These are phyloP conservation scores for Phanerochaete sordida DNA, from an alignment of 768 basidiomycete genomes.

Conservation along the genomic window DNA sequence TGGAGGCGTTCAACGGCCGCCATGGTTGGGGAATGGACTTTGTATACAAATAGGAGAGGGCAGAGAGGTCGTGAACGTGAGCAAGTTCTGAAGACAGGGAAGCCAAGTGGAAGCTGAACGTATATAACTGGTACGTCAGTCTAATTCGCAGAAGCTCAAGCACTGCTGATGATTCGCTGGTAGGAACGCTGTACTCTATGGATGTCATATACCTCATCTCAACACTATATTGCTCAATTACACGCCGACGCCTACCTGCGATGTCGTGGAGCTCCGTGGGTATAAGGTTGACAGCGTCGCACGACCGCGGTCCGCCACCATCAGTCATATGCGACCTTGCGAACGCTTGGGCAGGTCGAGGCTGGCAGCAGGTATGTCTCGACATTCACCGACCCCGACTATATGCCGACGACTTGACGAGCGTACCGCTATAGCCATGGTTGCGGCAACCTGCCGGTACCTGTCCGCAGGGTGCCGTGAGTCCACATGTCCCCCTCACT, in stretches of 20 bases:
- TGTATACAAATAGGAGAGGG: conserved; percentile 51
- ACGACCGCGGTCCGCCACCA: background rate
- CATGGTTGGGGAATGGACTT: conserved; percentile 51
- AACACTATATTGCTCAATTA: background rate
- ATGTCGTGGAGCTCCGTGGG: background rate
- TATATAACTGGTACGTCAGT: background rate
- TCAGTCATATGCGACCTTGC: background rate
- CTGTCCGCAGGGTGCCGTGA: no score
- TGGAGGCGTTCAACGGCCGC: conserved; percentile 15
- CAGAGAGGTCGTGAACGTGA: conserved; percentile 42
- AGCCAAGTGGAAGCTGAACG: background rate
- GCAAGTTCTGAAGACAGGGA: conserved; percentile 32
- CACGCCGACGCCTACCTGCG: background rate
- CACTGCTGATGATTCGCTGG: background rate
- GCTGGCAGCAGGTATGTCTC: no score
- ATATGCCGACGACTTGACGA: background rate
- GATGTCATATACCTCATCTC: background rate
- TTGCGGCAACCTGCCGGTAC: no score
- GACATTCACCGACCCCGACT: background rate
- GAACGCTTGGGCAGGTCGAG: no score
- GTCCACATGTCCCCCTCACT: no score
- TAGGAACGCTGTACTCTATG: background rate
- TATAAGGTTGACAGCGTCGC: background rate
- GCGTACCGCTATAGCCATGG: background rate
- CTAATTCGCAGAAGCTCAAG: background rate